Evolutionary conservation across 2,329 filamentous ascomycete genomes (phyloP).

Genomic region (Lachnellula hyalina): DNA sequence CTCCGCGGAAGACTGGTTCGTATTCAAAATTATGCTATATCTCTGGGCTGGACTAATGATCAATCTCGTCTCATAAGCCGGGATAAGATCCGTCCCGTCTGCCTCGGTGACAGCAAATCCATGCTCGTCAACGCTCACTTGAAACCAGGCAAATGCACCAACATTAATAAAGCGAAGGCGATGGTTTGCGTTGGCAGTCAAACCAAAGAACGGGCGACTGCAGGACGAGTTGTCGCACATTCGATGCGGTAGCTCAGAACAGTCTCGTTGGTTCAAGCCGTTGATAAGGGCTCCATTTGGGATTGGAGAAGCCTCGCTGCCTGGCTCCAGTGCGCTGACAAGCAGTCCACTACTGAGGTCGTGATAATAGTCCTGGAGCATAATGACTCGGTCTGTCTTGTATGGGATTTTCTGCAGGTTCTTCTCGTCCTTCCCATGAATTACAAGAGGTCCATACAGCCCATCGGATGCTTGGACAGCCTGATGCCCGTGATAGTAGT

Average conservation of each 20-base stretch:
- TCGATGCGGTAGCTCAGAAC: constrained; percentile 33
- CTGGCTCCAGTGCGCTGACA: constrained; percentile 35
- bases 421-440: constrained; percentile 54
- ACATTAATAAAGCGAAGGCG: constrained; percentile 65
- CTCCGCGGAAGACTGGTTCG: constrained; percentile 47
- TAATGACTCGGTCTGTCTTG: constrained; percentile 55
- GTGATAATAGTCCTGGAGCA: constrained; percentile 72
- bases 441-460: constrained; percentile 59
- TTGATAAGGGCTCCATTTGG: constrained; percentile 44
- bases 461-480: constrained; percentile 63
- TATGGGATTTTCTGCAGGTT: constrained; percentile 47
- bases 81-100: constrained; percentile 62
- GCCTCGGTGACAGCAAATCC: constrained; percentile 61
- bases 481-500: constrained; percentile 63
- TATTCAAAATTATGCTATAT: constrained; percentile 60
- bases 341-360: constrained; percentile 43
- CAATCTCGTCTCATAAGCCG: constrained; percentile 52
- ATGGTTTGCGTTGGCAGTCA: constrained; percentile 53
- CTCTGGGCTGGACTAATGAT: constrained; percentile 66
- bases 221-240: constrained; percentile 40
- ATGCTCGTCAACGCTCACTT: constrained; percentile 66
- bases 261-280: constrained; percentile 38
- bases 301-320: constrained; percentile 38
- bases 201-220: constrained; percentile 37
- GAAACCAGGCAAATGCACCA: constrained; percentile 66